Percentiles rank a stretch among this genome's conserved stretches.
Evolutionary conservation across 257 asterid genomes (phyloP).

Genomic region (Nicotiana tomentosiformis): DNA sequence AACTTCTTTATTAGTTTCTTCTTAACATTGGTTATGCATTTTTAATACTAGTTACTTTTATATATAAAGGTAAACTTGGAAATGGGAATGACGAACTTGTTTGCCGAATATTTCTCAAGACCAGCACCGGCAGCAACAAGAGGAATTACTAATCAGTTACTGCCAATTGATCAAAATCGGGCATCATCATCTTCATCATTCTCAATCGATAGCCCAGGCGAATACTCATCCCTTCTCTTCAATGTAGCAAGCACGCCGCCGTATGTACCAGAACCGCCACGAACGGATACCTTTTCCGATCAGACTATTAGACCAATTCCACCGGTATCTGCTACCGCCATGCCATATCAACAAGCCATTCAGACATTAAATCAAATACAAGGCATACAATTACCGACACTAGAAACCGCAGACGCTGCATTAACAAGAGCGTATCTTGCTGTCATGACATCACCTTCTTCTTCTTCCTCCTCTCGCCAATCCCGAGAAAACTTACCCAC

Average conservation of each 20-base stretch:
- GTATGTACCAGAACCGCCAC: slow-evolving; percentile 17
- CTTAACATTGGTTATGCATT: too few relatives aligned
- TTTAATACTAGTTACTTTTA: background rate
- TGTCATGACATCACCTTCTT: slow-evolving; percentile 36
- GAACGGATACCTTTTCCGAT: background rate
- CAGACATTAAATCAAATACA: slow-evolving; percentile 25
- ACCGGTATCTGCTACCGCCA: background rate
- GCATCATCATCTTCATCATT: slow-evolving; percentile 71
- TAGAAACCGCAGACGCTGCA: slow-evolving; percentile 50
- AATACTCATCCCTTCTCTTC: slow-evolving; percentile 33
- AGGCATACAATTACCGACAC: slow-evolving; percentile 29
- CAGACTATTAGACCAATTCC: slow-evolving; percentile 8
- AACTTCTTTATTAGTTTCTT: too few relatives aligned
- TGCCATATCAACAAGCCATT: background rate
- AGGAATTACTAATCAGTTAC: slow-evolving; percentile 6
- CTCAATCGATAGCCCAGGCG: slow-evolving; percentile 55
- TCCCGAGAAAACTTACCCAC: slow-evolving; percentile 12
- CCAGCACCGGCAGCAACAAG: background rate
- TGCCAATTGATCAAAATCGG: slow-evolving; percentile 23
- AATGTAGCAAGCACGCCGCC: slow-evolving; percentile 26
- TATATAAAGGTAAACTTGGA: slow-evolving; percentile 42
- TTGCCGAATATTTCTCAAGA: slow-evolving; percentile 32
- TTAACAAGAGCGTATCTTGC: slow-evolving; percentile 66
- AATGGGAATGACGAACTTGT: slow-evolving; percentile 41
- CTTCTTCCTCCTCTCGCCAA: slow-evolving; percentile 24